Conservation (phyloP, 257 asterid species). For the Henckelia pumila region DNA sequence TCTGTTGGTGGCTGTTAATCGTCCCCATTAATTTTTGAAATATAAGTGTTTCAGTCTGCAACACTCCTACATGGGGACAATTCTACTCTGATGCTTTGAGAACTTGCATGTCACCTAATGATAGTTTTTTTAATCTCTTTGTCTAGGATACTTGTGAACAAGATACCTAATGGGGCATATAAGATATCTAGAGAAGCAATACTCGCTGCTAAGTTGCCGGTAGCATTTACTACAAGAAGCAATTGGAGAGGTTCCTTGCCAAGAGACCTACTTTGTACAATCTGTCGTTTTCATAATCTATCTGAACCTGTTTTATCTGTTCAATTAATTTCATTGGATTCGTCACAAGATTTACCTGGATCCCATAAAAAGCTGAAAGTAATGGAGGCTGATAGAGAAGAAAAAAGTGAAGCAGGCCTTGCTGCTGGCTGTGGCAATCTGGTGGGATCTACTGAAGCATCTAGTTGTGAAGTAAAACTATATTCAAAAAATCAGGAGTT, state of each 20-base stretch:
- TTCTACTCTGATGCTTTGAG: slow-evolving; percentile 7
- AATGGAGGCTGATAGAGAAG: slow-evolving; percentile 36
- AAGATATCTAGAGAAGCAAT: slow-evolving; percentile 78
- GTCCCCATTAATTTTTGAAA: neutral
- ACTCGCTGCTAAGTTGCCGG: slow-evolving; percentile 76
- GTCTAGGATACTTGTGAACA: slow-evolving; percentile 60
- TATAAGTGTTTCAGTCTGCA: neutral
- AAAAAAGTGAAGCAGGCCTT: slow-evolving; percentile 30
- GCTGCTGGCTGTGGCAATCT: slow-evolving; percentile 30
- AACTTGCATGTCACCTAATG: slow-evolving; percentile 13
- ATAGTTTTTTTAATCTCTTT: slow-evolving; percentile 16
- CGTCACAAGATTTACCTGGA: slow-evolving; percentile 44
- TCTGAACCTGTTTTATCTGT: slow-evolving; percentile 69
- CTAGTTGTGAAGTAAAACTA: slow-evolving; percentile 58
- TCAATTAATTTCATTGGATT: slow-evolving; percentile 33
- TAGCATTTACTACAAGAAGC: slow-evolving; percentile 55
- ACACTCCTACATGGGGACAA: slow-evolving; percentile 14
- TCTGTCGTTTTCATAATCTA: slow-evolving; percentile 75
- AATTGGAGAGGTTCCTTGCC: slow-evolving; percentile 88
- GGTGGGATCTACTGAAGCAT: slow-evolving; percentile 35
- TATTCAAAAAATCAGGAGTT: slow-evolving; percentile 57
- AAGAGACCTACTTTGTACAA: slow-evolving; percentile 67
- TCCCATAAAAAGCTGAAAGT: slow-evolving; percentile 58
- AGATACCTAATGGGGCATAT: slow-evolving; percentile 79
- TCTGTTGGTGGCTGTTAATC: slow-evolving; percentile 20